phyloP scores from a whole-genome alignment of 2,329 filamentous ascomycete genomes.

The Stromatinia cepivora region DNA sequence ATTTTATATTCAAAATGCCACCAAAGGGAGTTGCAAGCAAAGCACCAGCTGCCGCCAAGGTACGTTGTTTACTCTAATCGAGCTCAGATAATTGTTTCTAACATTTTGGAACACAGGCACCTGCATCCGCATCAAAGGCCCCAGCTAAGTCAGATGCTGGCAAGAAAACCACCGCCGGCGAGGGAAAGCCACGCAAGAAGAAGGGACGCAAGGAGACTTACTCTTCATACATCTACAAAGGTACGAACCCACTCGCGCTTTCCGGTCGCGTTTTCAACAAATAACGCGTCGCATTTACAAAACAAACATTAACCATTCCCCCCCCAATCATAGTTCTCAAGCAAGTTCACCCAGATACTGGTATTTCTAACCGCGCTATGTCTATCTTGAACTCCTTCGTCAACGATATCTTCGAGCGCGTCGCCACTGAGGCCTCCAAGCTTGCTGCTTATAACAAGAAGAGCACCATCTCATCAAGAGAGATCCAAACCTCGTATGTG shows the following conservation, averaged over 20 bases:
- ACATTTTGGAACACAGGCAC: constrained; percentile 3
- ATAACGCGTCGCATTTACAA: constrained; percentile 19
- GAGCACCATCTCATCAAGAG: constrained; percentile 98
- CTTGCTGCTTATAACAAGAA: constrained; percentile 99
- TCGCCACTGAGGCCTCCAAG: constrained; percentile 98
- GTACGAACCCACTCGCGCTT: constrained; percentile 53
- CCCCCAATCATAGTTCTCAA: constrained; percentile 81
- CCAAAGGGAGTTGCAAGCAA: constrained; percentile 81
- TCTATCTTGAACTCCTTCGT: constrained; percentile 99
- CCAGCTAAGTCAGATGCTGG: constrained; percentile 82
- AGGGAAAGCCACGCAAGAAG: constrained; percentile 99
- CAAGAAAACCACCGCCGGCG: constrained; percentile 88
- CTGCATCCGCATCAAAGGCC: constrained; percentile 69
- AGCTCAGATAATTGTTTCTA: neutral
- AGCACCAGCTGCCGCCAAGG: constrained; percentile 79
- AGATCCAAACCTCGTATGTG: constrained; percentile 92
- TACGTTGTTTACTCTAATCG: constrained; percentile 41
- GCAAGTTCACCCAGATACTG: constrained; percentile 99
- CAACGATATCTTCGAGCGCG: constrained; percentile 99
- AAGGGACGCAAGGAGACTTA: constrained; percentile 99
- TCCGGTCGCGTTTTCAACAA: constrained; percentile 29
- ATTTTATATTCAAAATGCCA: constrained; percentile 70
- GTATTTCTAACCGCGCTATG: constrained; percentile 99
- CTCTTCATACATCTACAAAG: constrained; percentile 99
- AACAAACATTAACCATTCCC: too few relatives aligned